Evolutionary conservation across 352 stramenopile genomes (phyloP).

Genomic region (Phytophthora ramorum): DNA sequence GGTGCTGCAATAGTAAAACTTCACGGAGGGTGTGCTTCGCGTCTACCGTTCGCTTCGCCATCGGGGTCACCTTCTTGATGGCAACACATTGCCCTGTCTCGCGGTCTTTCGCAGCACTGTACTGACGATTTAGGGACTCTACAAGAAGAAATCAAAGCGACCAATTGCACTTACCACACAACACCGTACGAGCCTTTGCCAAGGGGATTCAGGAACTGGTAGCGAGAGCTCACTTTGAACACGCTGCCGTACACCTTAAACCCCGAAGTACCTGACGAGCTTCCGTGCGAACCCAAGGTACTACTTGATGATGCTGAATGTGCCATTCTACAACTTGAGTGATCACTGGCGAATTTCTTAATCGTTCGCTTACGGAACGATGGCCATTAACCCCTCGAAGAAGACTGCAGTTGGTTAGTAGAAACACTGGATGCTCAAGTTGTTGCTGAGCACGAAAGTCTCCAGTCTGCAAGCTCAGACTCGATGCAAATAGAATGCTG

Average conservation of each 20-base stretch:
- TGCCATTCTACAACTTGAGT: conserved; percentile 21
- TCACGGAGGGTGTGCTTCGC: conserved; percentile 92
- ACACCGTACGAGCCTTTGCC: conserved; percentile 94
- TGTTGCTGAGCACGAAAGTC: not conserved
- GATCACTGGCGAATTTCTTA: not conserved
- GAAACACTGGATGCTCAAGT: conserved; percentile 12
- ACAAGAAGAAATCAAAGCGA: not conserved
- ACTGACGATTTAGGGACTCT: not conserved
- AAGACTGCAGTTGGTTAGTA: conserved; percentile 17
- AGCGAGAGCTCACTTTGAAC: conserved; percentile 86
- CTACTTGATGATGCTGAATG: conserved; percentile 21
- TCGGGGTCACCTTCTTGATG: conserved; percentile 93
- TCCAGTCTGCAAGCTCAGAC: not conserved
- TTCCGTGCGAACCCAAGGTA: conserved; percentile 5
- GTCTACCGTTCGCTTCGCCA: conserved; percentile 81
- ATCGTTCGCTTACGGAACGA: not conserved
- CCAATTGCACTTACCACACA: conserved; percentile 68
- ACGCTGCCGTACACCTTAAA: conserved; percentile 87
- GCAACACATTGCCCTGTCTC: conserved; percentile 82
- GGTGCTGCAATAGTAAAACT: conserved; percentile 85
- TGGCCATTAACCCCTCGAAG: not conserved
- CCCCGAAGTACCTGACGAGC: conserved; percentile 17
- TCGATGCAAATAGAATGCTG: conserved; percentile 19
- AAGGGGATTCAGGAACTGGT: conserved; percentile 88
- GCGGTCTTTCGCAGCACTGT: conserved; percentile 77